Conservation (phyloP, 2,329 filamentous ascomycete genomes). For the Piedraia hortae region DNA sequence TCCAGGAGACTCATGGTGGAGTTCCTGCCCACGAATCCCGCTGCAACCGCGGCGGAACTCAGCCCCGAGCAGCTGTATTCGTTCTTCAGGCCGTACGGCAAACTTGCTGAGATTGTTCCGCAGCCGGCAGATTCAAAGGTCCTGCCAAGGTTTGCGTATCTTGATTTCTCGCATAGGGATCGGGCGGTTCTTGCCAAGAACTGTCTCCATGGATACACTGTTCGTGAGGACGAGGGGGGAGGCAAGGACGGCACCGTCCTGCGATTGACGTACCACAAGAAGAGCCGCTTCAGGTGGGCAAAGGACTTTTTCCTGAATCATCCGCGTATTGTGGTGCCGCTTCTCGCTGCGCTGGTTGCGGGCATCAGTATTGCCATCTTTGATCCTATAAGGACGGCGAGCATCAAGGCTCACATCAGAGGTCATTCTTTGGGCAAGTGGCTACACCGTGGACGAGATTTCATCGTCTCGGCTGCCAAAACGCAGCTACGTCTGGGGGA, state of each 20-base stretch:
- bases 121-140: constrained; percentile 72
- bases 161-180: constrained; percentile 47
- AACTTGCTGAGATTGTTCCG: constrained; percentile 57
- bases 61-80: constrained; percentile 70
- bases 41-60: constrained; percentile 45
- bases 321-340: constrained; percentile 63
- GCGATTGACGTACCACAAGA: constrained; percentile 59
- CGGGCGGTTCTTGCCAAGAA: constrained; percentile 74
- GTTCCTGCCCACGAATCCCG: constrained; percentile 47
- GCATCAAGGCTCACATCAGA: constrained; percentile 69
- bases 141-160: constrained; percentile 47
- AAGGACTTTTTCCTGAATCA: constrained; percentile 73
- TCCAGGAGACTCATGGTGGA: constrained; percentile 53
- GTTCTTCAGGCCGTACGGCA: constrained; percentile 71
- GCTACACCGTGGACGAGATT: constrained; percentile 46
- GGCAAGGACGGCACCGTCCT: constrained; percentile 51
- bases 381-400: constrained; percentile 81
- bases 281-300: constrained; percentile 48
- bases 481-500: constrained; percentile 11
- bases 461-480: constrained; percentile 29
- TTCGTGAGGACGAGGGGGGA: constrained; percentile 39
- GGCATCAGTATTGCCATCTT: constrained; percentile 69
- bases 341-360: constrained; percentile 54
- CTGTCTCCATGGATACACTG: constrained; percentile 63
- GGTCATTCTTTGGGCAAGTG: constrained; percentile 52